Percentiles rank a stretch among this genome's conserved stretches.
phyloP scores from a whole-genome alignment of 441 rosid genomes.

The Mallotus repandus region DNA sequence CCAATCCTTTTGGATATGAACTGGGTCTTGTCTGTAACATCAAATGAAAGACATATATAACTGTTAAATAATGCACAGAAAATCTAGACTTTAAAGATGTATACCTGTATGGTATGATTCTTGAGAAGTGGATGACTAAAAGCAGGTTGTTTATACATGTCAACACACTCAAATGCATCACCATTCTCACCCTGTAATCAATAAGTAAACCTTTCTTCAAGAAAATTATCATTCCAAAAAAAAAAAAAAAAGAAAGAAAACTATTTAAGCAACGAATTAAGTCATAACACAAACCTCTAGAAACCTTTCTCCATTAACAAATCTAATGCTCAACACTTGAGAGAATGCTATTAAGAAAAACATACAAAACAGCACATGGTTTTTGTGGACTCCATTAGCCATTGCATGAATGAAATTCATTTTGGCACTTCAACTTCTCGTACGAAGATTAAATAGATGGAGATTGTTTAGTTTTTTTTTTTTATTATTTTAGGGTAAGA shows the following conservation, averaged over 20 bases:
- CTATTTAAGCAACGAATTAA: no score
- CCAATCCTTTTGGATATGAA: neutral
- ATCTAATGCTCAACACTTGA: neutral
- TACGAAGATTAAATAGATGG: no score
- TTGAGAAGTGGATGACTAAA: slow-evolving; percentile 18
- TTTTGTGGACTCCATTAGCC: neutral
- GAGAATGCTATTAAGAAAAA: neutral
- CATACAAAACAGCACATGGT: neutral
- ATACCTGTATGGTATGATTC: slow-evolving; percentile 11
- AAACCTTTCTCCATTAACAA: neutral
- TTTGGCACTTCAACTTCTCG: no score
- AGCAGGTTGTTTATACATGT: slow-evolving; percentile 22
- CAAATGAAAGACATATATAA: no score
- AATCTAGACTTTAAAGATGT: neutral
- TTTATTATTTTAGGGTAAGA: no score
- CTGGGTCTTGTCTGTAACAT: neutral
- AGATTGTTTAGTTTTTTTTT: no score
- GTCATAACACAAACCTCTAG: neutral
- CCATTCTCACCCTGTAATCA: slow-evolving; percentile 6
- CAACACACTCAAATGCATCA: slow-evolving; percentile 12
- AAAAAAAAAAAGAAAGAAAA: neutral
- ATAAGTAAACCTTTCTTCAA: neutral
- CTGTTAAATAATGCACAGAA: neutral
- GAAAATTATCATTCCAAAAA: neutral
- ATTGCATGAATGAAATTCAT: no score